Evolutionary conservation across 192 early-diverging fungal genomes (phyloP), one percentile per base, ranked within the genome.

Genomic region (Coemansia reversa): DNA sequence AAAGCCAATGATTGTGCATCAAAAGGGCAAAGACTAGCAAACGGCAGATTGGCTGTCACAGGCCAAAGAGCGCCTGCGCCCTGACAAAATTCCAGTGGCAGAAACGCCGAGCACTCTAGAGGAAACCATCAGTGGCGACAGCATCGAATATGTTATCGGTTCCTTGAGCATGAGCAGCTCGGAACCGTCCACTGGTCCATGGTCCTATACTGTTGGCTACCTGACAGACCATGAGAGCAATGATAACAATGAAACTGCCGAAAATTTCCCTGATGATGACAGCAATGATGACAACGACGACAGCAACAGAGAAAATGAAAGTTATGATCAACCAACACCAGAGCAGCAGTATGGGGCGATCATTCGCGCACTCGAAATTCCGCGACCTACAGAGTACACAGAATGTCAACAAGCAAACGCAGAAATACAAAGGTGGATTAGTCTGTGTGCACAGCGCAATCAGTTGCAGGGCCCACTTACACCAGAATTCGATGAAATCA

Each of bases 41-140:
- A 58, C 56, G 3, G 62, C 69, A 0, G 62, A 65, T 53, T 71
- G 62, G 62, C 25, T 71, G 22, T 71, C 69, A 5, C 22, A 56
- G 0, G 55, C 61, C 2, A 57, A 59, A 29, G 61, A 70, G 42
- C 50, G 51, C 25, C 16, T 54, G 24, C 58, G 19, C 3, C 58
- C 58, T 23, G 18, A 16, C 39, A 49, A 59, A 25, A 12, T 45
- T 22, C 39, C 9, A 3, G 7, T 32, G 1, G 2, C 24, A 7
- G 58, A 39, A 0, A 28, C 25, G 11, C 53, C 53, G 3, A 22
- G 23, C 20, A 51, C 23, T 18, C 49, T 28, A 3, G 55, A 52
- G 6, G 39, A 3, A 0, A 45, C 19, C 4, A 64, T 64, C 11
- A 53, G 62, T 24, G 23, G 53, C 24, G 45, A 65, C 1, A 49